Conservation (phyloP, 495 filamentous ascomycete genomes). For the Pseudomonodictys pantanalensis region DNA sequence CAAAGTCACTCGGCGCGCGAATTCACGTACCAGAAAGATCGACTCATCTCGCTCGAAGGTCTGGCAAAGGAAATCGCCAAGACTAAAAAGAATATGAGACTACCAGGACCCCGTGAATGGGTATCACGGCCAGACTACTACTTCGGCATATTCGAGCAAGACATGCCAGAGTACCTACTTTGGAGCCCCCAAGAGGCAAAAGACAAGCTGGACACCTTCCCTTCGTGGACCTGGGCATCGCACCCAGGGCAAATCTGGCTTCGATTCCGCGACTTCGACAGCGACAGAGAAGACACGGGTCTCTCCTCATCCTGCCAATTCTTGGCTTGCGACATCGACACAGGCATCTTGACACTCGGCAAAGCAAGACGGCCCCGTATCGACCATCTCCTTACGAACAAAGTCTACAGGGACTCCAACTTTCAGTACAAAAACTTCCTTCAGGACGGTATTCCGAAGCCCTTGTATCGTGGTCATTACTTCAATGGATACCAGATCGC, state of each 20-base stretch:
- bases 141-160: background rate
- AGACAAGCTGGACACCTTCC: background rate
- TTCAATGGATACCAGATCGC: background rate
- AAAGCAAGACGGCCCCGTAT: background rate
- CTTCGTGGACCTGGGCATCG: background rate
- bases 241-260: background rate
- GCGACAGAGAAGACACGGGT: background rate
- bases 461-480: background rate
- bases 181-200: background rate
- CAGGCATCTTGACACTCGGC: background rate
- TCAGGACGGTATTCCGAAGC: background rate
- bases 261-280: background rate
- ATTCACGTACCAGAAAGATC: background rate
- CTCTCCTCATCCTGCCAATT: background rate
- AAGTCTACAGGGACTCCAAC: background rate
- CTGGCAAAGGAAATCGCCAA: background rate
- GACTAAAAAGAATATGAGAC: background rate
- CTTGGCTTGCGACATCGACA: background rate
- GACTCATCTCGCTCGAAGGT: background rate
- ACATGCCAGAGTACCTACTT: background rate
- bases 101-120: background rate
- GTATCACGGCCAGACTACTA: background rate
- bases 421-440: no score
- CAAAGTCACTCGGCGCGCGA: background rate
- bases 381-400: background rate